These are phyloP conservation scores for Pseudotsuga menziesii DNA, from an alignment of 75 land plant species.

Conservation along the genomic window DNA sequence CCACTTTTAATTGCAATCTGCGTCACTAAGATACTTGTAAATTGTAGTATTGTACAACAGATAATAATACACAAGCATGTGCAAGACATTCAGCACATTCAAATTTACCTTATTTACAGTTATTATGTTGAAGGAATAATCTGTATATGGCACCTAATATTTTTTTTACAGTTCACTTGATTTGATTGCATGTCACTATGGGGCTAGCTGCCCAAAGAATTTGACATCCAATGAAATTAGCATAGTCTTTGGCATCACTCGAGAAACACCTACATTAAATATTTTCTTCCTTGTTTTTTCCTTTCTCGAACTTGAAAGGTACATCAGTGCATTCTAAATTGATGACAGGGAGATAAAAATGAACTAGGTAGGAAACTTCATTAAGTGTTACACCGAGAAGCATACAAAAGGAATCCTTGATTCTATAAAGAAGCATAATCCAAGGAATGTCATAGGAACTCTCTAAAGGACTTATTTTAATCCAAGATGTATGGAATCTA, in stretches of 20 bases:
- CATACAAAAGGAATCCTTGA: not conserved
- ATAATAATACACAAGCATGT: not conserved
- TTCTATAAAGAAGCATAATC: not conserved
- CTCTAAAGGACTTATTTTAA: too few relatives aligned
- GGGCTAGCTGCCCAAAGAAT: not conserved
- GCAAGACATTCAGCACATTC: not conserved
- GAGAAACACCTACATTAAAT: not conserved
- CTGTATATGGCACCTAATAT: not conserved
- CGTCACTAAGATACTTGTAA: not conserved
- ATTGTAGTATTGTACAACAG: not conserved
- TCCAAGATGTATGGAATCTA: too few relatives aligned
- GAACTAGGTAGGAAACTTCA: not conserved
- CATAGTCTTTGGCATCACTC: not conserved
- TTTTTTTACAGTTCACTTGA: not conserved
- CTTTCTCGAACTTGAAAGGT: not conserved
- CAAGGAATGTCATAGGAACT: too few relatives aligned
- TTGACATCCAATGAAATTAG: not conserved
- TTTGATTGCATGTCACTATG: not conserved
- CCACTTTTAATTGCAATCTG: not conserved
- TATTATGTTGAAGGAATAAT: not conserved
- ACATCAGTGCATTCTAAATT: not conserved
- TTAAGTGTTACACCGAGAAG: not conserved
- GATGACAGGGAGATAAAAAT: too few relatives aligned
- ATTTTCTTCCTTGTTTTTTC: not conserved
- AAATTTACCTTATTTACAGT: not conserved